Base-by-base conservation (phyloP, 495 filamentous ascomycete species). In the Hypoxylon lenormandii region DNA sequence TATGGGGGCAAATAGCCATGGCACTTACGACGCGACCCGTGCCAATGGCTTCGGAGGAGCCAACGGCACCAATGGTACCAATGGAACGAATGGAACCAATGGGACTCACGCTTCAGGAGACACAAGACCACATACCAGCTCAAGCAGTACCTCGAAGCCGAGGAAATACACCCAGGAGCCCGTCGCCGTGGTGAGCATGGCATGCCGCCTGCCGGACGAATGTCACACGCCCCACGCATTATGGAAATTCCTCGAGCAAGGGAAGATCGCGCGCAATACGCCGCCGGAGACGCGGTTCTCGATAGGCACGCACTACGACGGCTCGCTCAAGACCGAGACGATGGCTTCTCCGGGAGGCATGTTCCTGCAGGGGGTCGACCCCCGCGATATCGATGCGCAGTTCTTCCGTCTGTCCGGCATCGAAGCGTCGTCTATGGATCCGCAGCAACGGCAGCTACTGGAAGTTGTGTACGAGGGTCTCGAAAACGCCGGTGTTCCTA, bases 391-490 rank as follows among this genome's bases (percentile, higher is more conserved):
- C 62, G 92, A 96, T 60, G 88, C 91, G 21, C 81, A 85, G 0
- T 96, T 96, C 77, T 95, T 94, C 83, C 90, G 90, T 66, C 89
- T 96, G 85, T 36, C 87, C 83, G 69, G 69, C 26, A 69, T 73
- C 36, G 80, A 96, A 77, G 92, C 92, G 8, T 84, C 87, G 19
- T 87, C 92, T 16, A 91, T 92, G 49, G 92, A 96, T 72, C 92
- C 92, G 2, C 90, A 91, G 70, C 92, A 93, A 73, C 86, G 92
- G 36, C 81, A 93, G 26, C 86, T 90, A 3, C 80, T 96, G 6
- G 86, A 91, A 36, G 92, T 89, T 42, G 89, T 90, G 0, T 94
- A 92, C 66, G 91, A 94, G 67, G 90, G 91, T 0, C 82, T 96
- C 1, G 92, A 96, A 74, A 91, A 89, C 83, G 89, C 90, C 13